These are phyloP conservation scores for Begonia loranthoides DNA, from an alignment of 306 rosid species.

Conservation along the genomic window DNA sequence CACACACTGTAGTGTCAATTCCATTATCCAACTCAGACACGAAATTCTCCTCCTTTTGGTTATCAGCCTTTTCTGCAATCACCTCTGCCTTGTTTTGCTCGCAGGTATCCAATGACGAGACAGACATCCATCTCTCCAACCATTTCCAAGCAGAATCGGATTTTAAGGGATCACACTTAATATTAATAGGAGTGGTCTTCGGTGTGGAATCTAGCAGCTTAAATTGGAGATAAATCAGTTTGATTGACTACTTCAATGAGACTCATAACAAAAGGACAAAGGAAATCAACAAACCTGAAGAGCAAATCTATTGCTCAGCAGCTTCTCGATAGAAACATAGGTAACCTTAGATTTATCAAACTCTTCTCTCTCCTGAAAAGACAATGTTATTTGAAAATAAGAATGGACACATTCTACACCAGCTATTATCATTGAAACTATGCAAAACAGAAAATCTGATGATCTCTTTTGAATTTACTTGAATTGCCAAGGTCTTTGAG, in stretches of 20 bases:
- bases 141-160: slow-evolving; percentile 88
- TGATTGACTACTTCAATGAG: too few species aligned
- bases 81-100: slow-evolving; percentile 20
- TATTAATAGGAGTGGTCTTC: slow-evolving; percentile 46
- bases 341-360: slow-evolving; percentile 20
- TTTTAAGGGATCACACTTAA: slow-evolving; percentile 77
- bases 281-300: slow-evolving; percentile 41
- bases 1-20: slow-evolving; percentile 10
- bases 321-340: slow-evolving; percentile 47
- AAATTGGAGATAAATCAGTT: slow-evolving; percentile 1
- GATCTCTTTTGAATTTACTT: too few species aligned
- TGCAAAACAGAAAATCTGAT: too few species aligned
- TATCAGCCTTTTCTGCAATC: slow-evolving; percentile 17
- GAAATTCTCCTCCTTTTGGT: slow-evolving; percentile 14
- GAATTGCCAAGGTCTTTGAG: too few species aligned
- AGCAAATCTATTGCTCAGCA: slow-evolving; percentile 75
- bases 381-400: too few species aligned
- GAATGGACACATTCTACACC: too few species aligned
- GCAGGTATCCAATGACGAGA: slow-evolving; percentile 26
- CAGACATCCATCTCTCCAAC: slow-evolving; percentile 95
- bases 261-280: slow-evolving; percentile 1
- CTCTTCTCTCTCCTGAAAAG: slow-evolving; percentile 28
- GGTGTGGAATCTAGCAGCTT: slow-evolving; percentile 77
- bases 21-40: slow-evolving; percentile 21
- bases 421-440: too few species aligned